A percentile compares a stretch with the other conserved stretches of the same genome.
phyloP scores from a whole-genome alignment of 129 eudicot species.

The Chrysanthemum lavandulifolium region DNA sequence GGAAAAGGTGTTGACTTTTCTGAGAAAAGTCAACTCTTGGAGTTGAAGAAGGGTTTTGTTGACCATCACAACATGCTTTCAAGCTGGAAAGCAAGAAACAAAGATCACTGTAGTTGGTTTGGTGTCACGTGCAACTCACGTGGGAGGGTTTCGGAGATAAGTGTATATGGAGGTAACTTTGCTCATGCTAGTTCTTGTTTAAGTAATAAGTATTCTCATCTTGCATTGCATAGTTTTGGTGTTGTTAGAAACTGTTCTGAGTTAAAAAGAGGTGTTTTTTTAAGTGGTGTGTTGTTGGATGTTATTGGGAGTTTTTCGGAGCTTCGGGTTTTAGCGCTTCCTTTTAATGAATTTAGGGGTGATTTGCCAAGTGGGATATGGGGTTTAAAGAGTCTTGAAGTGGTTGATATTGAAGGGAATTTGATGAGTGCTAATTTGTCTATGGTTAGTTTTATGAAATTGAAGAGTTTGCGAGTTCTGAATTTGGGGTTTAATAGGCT shows the following conservation, averaged over 20 bases:
- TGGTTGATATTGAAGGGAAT: conserved; percentile 80
- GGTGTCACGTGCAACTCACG: conserved; percentile 65
- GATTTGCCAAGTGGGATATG: conserved; percentile 57
- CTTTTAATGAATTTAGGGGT: conserved; percentile 58
- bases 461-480: conserved; percentile 58
- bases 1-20: conserved; percentile 31
- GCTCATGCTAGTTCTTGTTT: conserved; percentile 47
- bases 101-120: conserved; percentile 57
- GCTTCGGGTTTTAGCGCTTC: conserved; percentile 66
- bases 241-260: conserved; percentile 45
- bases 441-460: conserved; percentile 31
- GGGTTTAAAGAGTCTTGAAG: conserved; percentile 51
- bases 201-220: conserved; percentile 23
- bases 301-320: conserved; percentile 47
- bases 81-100: conserved; percentile 44
- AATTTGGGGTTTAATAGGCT: conserved; percentile 52
- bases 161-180: conserved; percentile 55
- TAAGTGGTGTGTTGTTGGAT: conserved; percentile 46
- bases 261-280: conserved; percentile 26
- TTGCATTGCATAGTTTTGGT: conserved; percentile 45
- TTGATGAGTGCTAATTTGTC: conserved; percentile 44
- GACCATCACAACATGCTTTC: conserved; percentile 61
- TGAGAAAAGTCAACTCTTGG: conserved; percentile 44
- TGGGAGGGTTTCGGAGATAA: conserved; percentile 54
- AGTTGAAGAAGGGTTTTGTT: conserved; percentile 50